These are phyloP conservation scores for Metschnikowia similis DNA, from an alignment of 805 yeast genomes.

Conservation along the genomic window DNA sequence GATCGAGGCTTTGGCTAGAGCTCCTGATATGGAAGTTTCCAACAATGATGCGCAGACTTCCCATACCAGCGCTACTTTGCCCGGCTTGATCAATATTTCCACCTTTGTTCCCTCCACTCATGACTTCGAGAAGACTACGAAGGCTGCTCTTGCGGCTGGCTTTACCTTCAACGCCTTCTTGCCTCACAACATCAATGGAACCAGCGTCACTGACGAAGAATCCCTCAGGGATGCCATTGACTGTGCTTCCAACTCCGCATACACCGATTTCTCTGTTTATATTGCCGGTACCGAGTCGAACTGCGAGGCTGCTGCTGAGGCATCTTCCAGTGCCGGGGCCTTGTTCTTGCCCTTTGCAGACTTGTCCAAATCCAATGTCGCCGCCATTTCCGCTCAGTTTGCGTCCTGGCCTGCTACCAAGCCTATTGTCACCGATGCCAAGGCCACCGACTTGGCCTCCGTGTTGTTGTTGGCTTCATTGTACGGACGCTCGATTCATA, in stretches of 20 bases:
- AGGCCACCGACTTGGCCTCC: conserved; percentile 88
- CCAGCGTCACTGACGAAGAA: conserved; percentile 59
- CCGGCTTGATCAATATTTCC: conserved; percentile 82
- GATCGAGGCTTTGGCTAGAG: conserved; percentile 87
- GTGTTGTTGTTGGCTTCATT: conserved; percentile 84
- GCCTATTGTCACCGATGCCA: conserved; percentile 89
- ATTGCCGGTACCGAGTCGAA: conserved; percentile 79
- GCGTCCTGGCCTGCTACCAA: conserved; percentile 79
- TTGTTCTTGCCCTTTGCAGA: conserved; percentile 78
- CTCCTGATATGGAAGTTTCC: conserved; percentile 60
- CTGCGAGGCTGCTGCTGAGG: conserved; percentile 55
- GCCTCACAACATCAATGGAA: conserved; percentile 65
- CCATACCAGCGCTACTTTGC: conserved; percentile 73
- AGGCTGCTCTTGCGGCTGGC: conserved; percentile 75
- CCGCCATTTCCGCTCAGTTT: conserved; percentile 76
- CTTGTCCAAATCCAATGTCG: conserved; percentile 61
- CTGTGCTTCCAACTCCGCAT: conserved; percentile 53
- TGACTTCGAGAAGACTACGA: conserved; percentile 65
- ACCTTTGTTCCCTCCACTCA: conserved; percentile 71
- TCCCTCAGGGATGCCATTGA: conserved; percentile 64
- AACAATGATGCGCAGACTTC: conserved; percentile 88
- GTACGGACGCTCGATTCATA: conserved; percentile 79
- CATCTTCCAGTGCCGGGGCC: conserved; percentile 67
- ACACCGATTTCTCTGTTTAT: conserved; percentile 77
- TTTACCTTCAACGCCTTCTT: conserved; percentile 80